Evolutionary conservation across 2,329 filamentous ascomycete genomes (phyloP), one percentile per base, ranked within the genome.

Genomic region (Pseudogymnoascus sp.): DNA sequence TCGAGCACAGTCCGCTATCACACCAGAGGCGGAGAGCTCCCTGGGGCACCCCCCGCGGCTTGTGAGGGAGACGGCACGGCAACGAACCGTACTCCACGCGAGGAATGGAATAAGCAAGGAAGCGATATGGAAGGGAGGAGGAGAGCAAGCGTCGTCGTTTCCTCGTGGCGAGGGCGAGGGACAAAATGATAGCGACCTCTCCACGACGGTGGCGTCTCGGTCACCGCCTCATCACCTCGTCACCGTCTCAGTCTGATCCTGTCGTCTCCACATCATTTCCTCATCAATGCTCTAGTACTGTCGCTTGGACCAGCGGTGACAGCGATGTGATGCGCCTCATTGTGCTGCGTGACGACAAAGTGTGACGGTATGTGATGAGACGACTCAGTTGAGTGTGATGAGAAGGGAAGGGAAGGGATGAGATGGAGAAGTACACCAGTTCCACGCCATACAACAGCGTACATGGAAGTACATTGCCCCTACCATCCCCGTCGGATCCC

Each of bases 321-420:
- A n/a, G 26, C 28, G 50, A 57, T 57, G 50, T 57, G 50, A 57
- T 57, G 50, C 50, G 26, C 50, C 50, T 57, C 26, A 10, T 57
- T 57, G 50, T 57, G 50, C n/a, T 57, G 50, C 26, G 26, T 57
- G 50, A 57, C 50, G 50, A 57, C 50, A 33, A 57, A 57, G 50
- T 57, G 50, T 57, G 50, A 57, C 50, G 47, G 26, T 53, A 31
- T 53, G 47, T 53, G 47, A 53, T 53, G 47, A 53, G 47, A 53
- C 26, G 47, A 53, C 26, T 53, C 26, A 3, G 26, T 17, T n/a
- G 26, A 31, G 15, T 11, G 47, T 53, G 47, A 53, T 53, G 47
- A 26, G 26, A 17, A 19, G 26, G 5, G 9, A 53, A 15, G 47
- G 26, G 42, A 47, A 53, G 47, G 47, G 26, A 31, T 53, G 26